Percentiles rank a stretch among this genome's conserved stretches.
These are phyloP conservation scores for Plantago coronopus DNA, from an alignment of 305 asterid species.

Conservation along the genomic window DNA sequence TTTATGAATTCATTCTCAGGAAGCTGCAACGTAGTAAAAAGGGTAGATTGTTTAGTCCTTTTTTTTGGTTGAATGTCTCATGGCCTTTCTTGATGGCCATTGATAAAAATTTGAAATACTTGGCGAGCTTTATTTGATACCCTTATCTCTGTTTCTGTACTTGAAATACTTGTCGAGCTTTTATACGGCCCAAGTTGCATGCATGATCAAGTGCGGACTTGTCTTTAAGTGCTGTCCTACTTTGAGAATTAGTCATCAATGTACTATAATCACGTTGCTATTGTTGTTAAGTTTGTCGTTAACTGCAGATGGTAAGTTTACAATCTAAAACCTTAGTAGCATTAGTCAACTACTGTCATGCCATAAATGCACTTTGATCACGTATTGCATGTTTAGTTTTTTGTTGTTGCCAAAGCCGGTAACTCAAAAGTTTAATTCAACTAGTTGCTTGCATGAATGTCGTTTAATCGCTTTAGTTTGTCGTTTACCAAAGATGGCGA, in stretches of 20 bases:
- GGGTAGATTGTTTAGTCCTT: too few species aligned
- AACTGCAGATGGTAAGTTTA: background rate
- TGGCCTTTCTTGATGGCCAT: too few species aligned
- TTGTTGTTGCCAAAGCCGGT: conserved; percentile 1
- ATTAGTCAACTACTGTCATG: background rate
- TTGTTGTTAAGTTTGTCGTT: conserved; percentile 3
- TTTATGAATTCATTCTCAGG: too few species aligned
- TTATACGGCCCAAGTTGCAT: background rate
- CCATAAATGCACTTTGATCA: conserved; percentile 1
- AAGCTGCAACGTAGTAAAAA: too few species aligned
- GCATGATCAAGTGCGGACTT: conserved; percentile 6
- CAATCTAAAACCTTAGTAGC: background rate
- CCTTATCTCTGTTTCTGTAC: background rate
- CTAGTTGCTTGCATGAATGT: background rate
- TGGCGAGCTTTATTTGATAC: too few species aligned
- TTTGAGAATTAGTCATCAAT: background rate
- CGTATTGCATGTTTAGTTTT: background rate
- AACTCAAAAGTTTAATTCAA: background rate
- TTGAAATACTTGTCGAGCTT: conserved; percentile 11
- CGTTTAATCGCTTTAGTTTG: conserved; percentile 1
- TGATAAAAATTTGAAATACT: too few species aligned
- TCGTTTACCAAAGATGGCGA: conserved; percentile 3
- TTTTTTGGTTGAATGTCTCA: too few species aligned
- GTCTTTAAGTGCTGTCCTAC: background rate
- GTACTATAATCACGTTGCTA: background rate